Evolutionary conservation across 371 early-diverging fungal genomes (phyloP).

Genomic region (Phascolomyces articulosus): DNA sequence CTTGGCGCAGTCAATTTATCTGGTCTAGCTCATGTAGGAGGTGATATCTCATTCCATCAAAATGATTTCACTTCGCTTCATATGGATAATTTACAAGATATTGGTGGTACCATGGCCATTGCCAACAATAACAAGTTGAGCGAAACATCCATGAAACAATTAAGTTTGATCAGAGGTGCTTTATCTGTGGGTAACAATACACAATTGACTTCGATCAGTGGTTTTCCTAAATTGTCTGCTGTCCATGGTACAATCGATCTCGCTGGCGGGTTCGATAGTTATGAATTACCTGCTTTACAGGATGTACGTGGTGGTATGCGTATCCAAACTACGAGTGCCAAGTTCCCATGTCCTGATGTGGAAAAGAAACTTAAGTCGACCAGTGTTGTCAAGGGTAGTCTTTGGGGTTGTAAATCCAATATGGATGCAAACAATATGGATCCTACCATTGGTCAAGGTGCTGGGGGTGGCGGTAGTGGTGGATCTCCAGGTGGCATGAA

Average conservation of each 20-base stretch:
- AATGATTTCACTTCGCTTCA: constrained; percentile 44
- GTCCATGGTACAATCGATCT: constrained; percentile 58
- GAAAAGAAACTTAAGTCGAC: constrained; percentile 39
- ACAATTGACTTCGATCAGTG: constrained; percentile 43
- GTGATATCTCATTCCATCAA: constrained; percentile 56
- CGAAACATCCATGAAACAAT: constrained; percentile 50
- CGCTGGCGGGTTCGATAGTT: constrained; percentile 50
- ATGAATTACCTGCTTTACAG: constrained; percentile 46
- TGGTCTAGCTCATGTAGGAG: constrained; percentile 31
- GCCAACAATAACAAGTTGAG: constrained; percentile 53
- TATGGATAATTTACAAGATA: constrained; percentile 36
- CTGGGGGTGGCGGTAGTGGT: background rate
- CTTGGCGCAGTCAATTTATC: constrained; percentile 41
- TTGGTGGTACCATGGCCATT: constrained; percentile 58
- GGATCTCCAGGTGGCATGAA: background rate
- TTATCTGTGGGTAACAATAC: constrained; percentile 64
- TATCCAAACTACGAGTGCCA: constrained; percentile 44
- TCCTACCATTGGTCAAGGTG: constrained; percentile 43
- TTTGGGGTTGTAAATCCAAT: constrained; percentile 47
- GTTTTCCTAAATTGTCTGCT: constrained; percentile 48
- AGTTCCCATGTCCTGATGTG: constrained; percentile 36
- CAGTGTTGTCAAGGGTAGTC: constrained; percentile 46
- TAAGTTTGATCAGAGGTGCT: constrained; percentile 56
- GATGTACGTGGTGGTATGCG: constrained; percentile 58
- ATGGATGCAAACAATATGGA: constrained; percentile 36